Base-by-base conservation (phyloP, 2,329 filamentous ascomycete genomes). In the Aspergillus cejpii region DNA sequence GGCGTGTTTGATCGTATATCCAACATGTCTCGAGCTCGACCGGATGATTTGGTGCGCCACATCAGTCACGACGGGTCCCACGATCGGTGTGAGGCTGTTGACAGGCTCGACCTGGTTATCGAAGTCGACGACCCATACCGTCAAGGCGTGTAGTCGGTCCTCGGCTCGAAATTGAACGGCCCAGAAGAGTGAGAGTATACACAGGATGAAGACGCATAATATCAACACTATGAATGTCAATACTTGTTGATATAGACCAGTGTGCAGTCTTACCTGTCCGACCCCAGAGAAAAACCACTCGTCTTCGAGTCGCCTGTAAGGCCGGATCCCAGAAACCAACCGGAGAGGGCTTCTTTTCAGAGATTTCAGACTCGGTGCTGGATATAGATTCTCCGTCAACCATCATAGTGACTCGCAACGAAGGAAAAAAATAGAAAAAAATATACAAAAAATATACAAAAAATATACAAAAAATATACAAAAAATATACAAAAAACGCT, bases 71-170 rank as follows among this genome's bases (percentile, higher is more conserved):
- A 70, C 62, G 0, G 77, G 78, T 1, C 80, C 80, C n/a, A 84
- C 71, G 2, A 83, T 54, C 0, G 79, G 33, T 6, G 28, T 34
- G 21, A 42, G 40, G 26, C 37, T 72, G 14, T 27, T 67, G 68
- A 50, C 77, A 81, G 78, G 78, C 1, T 74, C 66, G 2, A 71
- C 57, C 37, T 72, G 70, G 3, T 75, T 76, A 57, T 85, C 81
- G 51, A 84, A 82, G 58, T 83, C 78, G 21, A 84, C 80, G 1
- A 83, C 74, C 48, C 77, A 74, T 6, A 84, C 69, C 2, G 68
- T 70, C 6, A 84, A 60, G 0, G 65, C 62, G 2, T 63, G 65
- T 14, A 75, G 62, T 41, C 77, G 79, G 36, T 66, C 53, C 8
- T 79, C 68, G 0, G 76, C 69, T 11, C 69, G 55, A 55, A 70